Base-by-base conservation (phyloP, 2,329 filamentous ascomycete species). In the Penicillium aurantiogriseum region DNA sequence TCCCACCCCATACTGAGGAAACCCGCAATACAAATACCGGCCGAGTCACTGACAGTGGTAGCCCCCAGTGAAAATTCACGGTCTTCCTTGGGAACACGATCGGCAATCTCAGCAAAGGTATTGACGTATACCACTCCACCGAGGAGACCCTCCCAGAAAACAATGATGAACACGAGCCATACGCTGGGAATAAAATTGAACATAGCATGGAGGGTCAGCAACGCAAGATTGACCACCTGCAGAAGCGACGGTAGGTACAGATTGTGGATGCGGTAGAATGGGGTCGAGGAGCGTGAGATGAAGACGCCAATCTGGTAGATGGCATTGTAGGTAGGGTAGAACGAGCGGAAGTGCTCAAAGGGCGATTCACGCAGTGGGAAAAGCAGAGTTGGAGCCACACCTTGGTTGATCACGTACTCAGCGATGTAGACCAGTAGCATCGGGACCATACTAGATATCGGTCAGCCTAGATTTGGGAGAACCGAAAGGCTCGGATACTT, bases 321-420 rank as follows among this genome's bases (percentile, higher is more conserved):
- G 56, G 95, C 92, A 62, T 89, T 89, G 74, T 99, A 99, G 61
- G 93, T 91, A 0, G 93, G 92, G 69, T 99, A 99, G 73, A 97
- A 97, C 33, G 88, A 88, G 40, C 93, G 88, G 71, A 87, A 94
- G 64, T 91, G 85, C 33, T 79, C 77, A 72, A 97, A 97, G 0
- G 94, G 94, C 1, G 90, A 88, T 11, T 83, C 76, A 1, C 81
- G 71, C 0, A 97, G 80, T 0, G 92, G 91, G 71, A 96, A 99
- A 5, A 99, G 83, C 0, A 97, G 80, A 0, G 92, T 96, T 0
- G 94, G 93, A 0, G 91, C 82, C 0, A 97, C 91, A 36, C 92
- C 93, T 78, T 96, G 92, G 77, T 97, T 97, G 75, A 97, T 97
- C 54, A 90, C 95, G 73, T 99, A 99, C 78, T 99, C 94, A 56